Evolutionary conservation across 805 yeast genomes (phyloP), one percentile per base, ranked within the genome.

Genomic region (Metschnikowia baotianmanensis): DNA sequence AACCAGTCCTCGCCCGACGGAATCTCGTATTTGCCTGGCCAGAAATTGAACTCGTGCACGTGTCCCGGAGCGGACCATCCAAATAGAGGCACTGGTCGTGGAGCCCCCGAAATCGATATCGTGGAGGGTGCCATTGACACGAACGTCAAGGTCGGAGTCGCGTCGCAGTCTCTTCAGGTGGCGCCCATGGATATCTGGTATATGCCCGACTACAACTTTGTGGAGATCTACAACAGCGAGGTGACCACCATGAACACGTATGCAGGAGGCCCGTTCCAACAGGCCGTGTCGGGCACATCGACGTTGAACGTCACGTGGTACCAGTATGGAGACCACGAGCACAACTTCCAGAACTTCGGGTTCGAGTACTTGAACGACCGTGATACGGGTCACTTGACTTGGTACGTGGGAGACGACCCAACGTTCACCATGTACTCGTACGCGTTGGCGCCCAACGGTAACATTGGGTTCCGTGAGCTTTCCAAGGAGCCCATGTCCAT

Each of bases 401-500:
- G 67, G 55, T 62, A 52, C 32, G 60, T 58, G 11, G 70, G 64
- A 3, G 56, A 55, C 10, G 23, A 40, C 25, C 89, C 95, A 26
- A 83, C 95, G 0, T 76, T 79, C 52, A 84, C 95, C 0, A 60
- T 89, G 32, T 73, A 81, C 56, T 76, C 95, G 0, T 72, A 73
- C 27, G 85, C 96, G 0, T 67, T 91, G 43, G 84, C 86, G 43
- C 96, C 96, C 26, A 86, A 86, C 61, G 98, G 99, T 51, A 91
- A 91, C 61, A 67, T 91, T 50, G 93, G 79, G 29, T 80, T 84
- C 83, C 80, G 98, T 63, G 65, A 77, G 49, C 76, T 91, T 21
- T 73, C 93, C 17, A 83, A 84, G 59, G 99, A 91, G 59, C 98
- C 98, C 49, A 89, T 91, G 97, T 76, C 95, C 2, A 75, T 91